Conservation (phyloP, 441 rosid genomes). For the Metrosideros polymorpha region DNA sequence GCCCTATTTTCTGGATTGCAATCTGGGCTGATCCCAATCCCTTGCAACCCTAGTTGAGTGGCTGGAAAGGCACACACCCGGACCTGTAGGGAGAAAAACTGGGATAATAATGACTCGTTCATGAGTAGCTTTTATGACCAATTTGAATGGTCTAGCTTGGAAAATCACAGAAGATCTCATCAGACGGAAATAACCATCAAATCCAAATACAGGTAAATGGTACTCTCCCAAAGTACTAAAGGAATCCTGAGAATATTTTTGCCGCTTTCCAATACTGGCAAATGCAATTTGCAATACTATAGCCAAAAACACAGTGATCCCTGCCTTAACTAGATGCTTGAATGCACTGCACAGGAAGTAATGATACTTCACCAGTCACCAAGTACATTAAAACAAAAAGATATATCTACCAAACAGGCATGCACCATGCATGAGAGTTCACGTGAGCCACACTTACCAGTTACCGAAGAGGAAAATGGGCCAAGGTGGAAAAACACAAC, state of each 20-base stretch:
- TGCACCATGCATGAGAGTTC: not conserved
- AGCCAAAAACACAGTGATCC: not conserved
- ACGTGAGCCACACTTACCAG: not conserved
- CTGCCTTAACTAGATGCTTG: not conserved
- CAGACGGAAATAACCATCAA: not conserved
- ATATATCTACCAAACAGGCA: not conserved
- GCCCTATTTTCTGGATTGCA: conserved; percentile 74
- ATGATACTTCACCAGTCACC: not conserved
- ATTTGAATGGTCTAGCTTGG: not conserved
- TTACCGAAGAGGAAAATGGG: not conserved
- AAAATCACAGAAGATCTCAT: not conserved
- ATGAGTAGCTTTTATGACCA: not conserved
- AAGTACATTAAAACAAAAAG: not conserved
- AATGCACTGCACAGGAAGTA: not conserved
- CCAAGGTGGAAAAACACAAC: not conserved
- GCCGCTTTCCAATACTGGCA: not conserved
- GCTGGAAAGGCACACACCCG: conserved; percentile 88
- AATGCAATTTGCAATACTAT: not conserved
- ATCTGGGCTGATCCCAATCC: conserved; percentile 84
- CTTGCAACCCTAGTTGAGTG: conserved; percentile 44
- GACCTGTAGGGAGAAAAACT: conserved; percentile 31
- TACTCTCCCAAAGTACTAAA: not conserved
- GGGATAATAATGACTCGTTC: not conserved
- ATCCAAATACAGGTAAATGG: not conserved
- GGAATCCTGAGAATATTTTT: not conserved